Evolutionary conservation across 2,329 filamentous ascomycete genomes (phyloP), one percentile per base, ranked within the genome.

Genomic region (Mollisia scopiformis): DNA sequence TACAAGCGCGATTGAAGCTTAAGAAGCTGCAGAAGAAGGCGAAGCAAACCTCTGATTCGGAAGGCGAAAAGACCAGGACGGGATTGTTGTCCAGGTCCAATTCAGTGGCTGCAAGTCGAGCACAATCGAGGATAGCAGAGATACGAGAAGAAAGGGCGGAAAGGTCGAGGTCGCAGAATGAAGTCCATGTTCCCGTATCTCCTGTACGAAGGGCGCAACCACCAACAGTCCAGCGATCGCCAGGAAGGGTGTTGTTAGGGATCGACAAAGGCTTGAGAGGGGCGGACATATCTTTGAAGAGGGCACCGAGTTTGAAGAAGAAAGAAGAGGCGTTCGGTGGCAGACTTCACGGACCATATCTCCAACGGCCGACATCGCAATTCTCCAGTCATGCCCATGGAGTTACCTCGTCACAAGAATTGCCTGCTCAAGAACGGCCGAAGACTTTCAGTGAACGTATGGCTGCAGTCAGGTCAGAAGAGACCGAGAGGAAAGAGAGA

Each of bases 181-280:
- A 71, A 31, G 77, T 96, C 1, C 86, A 96, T 74, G 90, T 98
- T 14, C 92, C 92, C 1, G 86, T 84, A 2, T 89, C 87, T 8
- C 85, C 93, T 0, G 90, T 94, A 4, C 88, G 82, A 77, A 75
- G 86, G 78, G 67, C 80, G 68, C 76, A 81, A 74, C 75, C 79
- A 14, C 72, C 80, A 1, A 71, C 78, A 16, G 79, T 84, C 14
- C 88, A 87, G 35, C 86, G 83, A 27, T 97, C 93, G 1, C 94
- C 95, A 1, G 89, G 89, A 56, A 84, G 93, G 62, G 85, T 95
- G 14, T 76, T 92, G 19, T 75, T 98, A 16, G 94, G 95, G 5
- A 96, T 98, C 63, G 93, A 97, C 76, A 96, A 96, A 73, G 93
- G 92, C 1, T 78, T 93, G 35, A 89, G 83, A 68, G 93, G 89